Base-by-base conservation (phyloP, 441 rosid species). In the Gossypium laxum region DNA sequence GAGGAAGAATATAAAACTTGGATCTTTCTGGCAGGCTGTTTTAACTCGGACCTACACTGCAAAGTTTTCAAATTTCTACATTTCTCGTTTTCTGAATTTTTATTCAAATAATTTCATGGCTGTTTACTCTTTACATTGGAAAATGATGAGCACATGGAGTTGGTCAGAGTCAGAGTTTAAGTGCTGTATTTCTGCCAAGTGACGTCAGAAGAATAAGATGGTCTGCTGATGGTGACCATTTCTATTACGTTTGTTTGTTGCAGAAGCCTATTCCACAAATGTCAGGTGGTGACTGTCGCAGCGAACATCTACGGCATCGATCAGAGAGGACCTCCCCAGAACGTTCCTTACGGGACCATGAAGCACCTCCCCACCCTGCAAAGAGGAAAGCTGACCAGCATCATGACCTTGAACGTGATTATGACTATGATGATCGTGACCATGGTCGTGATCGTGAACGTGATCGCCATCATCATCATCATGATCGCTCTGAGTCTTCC, bases 321-420 rank as follows among this genome's bases (percentile, higher is more conserved):
- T 43, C 84, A 0, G 84, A 81, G 56, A 80, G 84, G 76, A 52
- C 76, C 2, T 74, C 90, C 1, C 82, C 76, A 2, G 87, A 81
- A 12, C 87, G 76, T 7, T 52, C 83, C 4, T 22, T 69, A 1
- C 80, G 80, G 21, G 81, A 79, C 41, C 59, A 61, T n/a, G 84
- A 60, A 21, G 79, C 83, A 24, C 84, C 84, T 2, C 68, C 83
- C 0, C 84, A 83, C 11, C 79, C 80, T 7, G 69, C 79, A 60
- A 94, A 88, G 77, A 85, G 97, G 55, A 92, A 89, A 76, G 62
- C 88, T 0, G 91, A 89, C 4, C 87, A 80, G 26, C 73, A 75
- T 66, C 73, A 80, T 21, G 87, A 86, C 6, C 82, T 78, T 45
- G 81, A 83, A 1, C 77, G 77, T 75, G 82, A 78, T 24, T 74